Evolutionary conservation across 148 eudicot species (phyloP).

Genomic region (Tetragonia tetragonoides): DNA sequence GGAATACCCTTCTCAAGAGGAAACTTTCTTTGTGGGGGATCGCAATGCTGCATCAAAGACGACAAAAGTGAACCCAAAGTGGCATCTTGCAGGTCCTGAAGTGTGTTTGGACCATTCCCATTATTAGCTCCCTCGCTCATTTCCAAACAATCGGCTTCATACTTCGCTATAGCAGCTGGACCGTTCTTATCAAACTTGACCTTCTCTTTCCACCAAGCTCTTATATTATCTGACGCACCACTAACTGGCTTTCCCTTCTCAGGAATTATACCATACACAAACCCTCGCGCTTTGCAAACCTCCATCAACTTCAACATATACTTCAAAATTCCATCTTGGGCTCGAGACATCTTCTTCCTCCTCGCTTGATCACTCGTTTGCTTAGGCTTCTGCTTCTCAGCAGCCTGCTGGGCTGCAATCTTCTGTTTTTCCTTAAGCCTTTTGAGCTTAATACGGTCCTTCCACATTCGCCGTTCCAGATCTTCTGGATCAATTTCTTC

Average conservation of each 20-base stretch:
- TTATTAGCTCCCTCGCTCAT: slow-evolving; percentile 41
- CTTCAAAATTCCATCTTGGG: slow-evolving; percentile 94
- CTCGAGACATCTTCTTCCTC: slow-evolving; percentile 95
- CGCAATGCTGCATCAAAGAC: slow-evolving; percentile 90
- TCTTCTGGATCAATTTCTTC: slow-evolving; percentile 87
- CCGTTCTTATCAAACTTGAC: slow-evolving; percentile 95
- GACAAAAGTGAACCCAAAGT: slow-evolving; percentile 93
- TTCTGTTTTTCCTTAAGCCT: slow-evolving; percentile 79
- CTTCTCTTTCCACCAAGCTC: slow-evolving; percentile 99
- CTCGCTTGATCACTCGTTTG: slow-evolving; percentile 74
- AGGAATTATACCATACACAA: slow-evolving; percentile 91
- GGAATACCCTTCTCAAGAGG: slow-evolving; percentile 79
- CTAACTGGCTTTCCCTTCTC: slow-evolving; percentile 99
- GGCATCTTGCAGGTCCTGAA: slow-evolving; percentile 92
- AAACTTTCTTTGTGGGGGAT: slow-evolving; percentile 88
- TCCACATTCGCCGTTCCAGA: slow-evolving; percentile 86
- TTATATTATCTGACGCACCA: slow-evolving; percentile 83
- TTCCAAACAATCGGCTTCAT: slow-evolving; percentile 61
- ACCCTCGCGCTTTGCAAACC: slow-evolving; percentile 93
- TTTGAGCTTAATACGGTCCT: slow-evolving; percentile 75
- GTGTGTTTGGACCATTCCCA: slow-evolving; percentile 53
- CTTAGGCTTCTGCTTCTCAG: slow-evolving; percentile 71
- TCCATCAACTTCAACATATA: slow-evolving; percentile 98
- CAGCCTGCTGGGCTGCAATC: slow-evolving; percentile 63
- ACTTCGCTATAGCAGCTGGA: slow-evolving; percentile 75